phyloP scores from a whole-genome alignment of 768 basidiomycete genomes.

The Tricholoma bakamatsutake region DNA sequence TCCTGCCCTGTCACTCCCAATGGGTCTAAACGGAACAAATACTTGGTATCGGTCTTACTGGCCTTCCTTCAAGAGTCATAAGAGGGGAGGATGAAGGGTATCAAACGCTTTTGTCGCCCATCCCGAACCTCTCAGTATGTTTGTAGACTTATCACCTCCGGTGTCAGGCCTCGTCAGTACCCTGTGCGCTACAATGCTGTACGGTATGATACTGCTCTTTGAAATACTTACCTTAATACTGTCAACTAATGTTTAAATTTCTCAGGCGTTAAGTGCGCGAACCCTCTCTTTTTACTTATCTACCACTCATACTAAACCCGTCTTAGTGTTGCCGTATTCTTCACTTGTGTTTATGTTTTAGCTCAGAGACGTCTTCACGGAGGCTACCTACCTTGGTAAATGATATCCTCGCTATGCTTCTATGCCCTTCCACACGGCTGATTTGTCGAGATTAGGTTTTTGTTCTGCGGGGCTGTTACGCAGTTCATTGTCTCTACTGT shows the following conservation, averaged over 20 bases:
- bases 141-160: constrained; percentile 6
- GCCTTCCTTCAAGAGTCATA: neutral
- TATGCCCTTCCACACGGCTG: neutral
- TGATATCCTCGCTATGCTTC: neutral
- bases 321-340: constrained; percentile 8
- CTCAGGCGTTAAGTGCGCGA: neutral
- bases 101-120: neutral
- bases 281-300: neutral
- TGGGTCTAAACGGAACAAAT: neutral
- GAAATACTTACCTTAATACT: too few species aligned
- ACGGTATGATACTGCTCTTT: constrained; percentile 7
- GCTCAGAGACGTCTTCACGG: constrained; percentile 4
- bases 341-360: constrained; percentile 10
- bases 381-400: constrained; percentile 1
- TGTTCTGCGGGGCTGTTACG: constrained; percentile 3
- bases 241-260: neutral
- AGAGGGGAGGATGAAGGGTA: neutral
- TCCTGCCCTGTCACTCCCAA: neutral
- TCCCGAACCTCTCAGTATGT: neutral
- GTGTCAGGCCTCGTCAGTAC: constrained; percentile 9
- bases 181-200: constrained; percentile 12
- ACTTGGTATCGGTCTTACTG: neutral
- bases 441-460: constrained; percentile 6
- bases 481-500: constrained; percentile 14
- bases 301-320: neutral